These are phyloP conservation scores for Emmonsia crescens DNA, from an alignment of 2,329 filamentous ascomycete species.

Conservation along the genomic window DNA sequence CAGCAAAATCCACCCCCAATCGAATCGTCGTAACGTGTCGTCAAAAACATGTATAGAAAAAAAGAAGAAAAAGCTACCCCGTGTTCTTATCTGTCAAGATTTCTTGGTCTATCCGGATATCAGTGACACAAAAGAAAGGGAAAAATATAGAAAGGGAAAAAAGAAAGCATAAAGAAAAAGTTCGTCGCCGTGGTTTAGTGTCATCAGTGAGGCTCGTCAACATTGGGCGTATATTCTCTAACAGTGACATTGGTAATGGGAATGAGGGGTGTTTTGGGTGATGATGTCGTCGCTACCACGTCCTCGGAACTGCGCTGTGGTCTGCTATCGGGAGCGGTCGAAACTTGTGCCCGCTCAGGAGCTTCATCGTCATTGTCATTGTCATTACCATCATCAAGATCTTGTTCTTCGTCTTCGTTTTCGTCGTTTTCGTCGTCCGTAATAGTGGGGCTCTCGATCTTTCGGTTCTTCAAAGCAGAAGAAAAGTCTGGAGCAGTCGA, in stretches of 20 bases:
- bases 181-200: not conserved
- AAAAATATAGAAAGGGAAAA: not conserved
- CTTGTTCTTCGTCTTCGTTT: constrained; percentile 3
- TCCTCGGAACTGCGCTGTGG: not conserved
- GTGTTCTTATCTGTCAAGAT: not conserved
- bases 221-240: not conserved
- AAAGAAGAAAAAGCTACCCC: not conserved
- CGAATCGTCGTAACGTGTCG: not conserved
- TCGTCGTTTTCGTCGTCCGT: constrained; percentile 7
- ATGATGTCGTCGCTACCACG: not conserved
- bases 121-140: not conserved
- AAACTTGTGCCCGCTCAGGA: not conserved
- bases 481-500: not conserved
- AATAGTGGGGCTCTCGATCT: constrained; percentile 7
- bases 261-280: not conserved
- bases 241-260: not conserved
- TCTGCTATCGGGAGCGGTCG: not conserved
- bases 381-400: not conserved
- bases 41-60: not conserved
- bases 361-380: not conserved
- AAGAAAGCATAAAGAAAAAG: not conserved
- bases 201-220: not conserved
- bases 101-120: not conserved
- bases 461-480: not conserved
- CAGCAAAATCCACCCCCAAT: not conserved